phyloP scores from a whole-genome alignment of 768 basidiomycete genomes.

The Dictyophora rubrovolvata region DNA sequence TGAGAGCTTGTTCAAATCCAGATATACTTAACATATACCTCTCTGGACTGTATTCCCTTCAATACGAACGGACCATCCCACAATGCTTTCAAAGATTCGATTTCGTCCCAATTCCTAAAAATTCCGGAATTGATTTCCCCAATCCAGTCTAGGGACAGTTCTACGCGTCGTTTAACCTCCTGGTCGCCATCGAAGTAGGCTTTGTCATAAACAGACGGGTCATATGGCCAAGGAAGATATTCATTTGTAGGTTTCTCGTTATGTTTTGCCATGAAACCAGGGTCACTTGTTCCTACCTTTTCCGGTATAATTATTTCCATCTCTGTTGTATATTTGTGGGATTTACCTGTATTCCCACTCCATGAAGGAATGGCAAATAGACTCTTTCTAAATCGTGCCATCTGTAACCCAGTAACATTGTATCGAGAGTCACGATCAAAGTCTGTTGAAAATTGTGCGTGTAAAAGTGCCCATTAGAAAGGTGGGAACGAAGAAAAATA shows the following conservation, averaged over 20 bases:
- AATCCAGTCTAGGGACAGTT: slow-evolving; percentile 54
- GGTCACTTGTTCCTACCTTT: slow-evolving; percentile 64
- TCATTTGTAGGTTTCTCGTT: slow-evolving; percentile 34
- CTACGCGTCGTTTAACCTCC: slow-evolving; percentile 26
- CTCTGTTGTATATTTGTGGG: background rate
- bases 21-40: slow-evolving; percentile 28
- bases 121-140: slow-evolving; percentile 50
- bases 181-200: slow-evolving; percentile 38
- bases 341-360: slow-evolving; percentile 17
- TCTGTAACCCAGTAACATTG: slow-evolving; percentile 63
- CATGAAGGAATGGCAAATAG: slow-evolving; percentile 59
- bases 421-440: slow-evolving; percentile 74
- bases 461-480: background rate
- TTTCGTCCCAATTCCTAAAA: slow-evolving; percentile 61
- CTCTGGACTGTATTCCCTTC: slow-evolving; percentile 64
- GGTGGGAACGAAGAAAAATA: too few relatives aligned
- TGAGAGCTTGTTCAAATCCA: background rate
- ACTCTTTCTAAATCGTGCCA: slow-evolving; percentile 59
- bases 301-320: slow-evolving; percentile 30
- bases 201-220: slow-evolving; percentile 35
- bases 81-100: slow-evolving; percentile 54
- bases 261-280: slow-evolving; percentile 61
- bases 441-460: background rate
- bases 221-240: slow-evolving; percentile 48
- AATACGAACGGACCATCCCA: slow-evolving; percentile 73